Evolutionary conservation across 139 green algal species (phyloP).

Genomic region (Nannochloris sp.): DNA sequence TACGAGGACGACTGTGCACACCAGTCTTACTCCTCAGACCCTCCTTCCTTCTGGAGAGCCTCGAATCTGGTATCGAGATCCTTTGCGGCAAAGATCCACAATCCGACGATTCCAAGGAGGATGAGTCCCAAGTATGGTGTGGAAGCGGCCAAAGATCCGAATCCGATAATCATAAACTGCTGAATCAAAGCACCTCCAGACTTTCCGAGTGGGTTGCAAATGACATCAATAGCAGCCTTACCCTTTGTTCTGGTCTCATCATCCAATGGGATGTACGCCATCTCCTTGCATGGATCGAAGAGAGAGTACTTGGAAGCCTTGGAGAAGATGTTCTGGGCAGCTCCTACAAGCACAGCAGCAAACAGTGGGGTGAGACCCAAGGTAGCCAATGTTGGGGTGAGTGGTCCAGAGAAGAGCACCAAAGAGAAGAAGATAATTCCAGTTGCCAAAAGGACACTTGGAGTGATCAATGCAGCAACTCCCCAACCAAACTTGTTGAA

Average conservation of each 20-base stretch:
- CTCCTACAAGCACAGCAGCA: conserved; percentile 91
- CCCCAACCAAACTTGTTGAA: conserved; percentile 96
- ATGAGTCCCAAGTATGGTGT: conserved; percentile 94
- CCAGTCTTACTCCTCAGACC: conserved; percentile 2
- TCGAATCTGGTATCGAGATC: conserved; percentile 28
- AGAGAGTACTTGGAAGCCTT: conserved; percentile 97
- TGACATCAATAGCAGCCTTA: conserved; percentile 98
- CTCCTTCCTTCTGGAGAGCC: conserved; percentile 3
- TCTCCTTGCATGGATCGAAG: conserved; percentile 99
- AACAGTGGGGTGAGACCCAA: conserved; percentile 88
- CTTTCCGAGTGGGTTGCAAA: conserved; percentile 99
- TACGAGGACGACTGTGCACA: too few relatives aligned
- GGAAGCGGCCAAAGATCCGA: conserved; percentile 91
- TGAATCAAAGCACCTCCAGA: conserved; percentile 96
- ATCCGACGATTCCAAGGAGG: conserved; percentile 77
- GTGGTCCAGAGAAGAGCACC: conserved; percentile 66
- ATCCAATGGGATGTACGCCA: conserved; percentile 98
- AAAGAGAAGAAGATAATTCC: conserved; percentile 94
- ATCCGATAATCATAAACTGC: conserved; percentile 94
- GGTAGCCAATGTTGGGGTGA: conserved; percentile 68
- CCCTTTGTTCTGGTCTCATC: conserved; percentile 88
- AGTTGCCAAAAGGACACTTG: conserved; percentile 90
- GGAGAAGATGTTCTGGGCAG: conserved; percentile 97
- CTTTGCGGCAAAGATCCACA: conserved; percentile 81
- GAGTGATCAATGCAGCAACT: conserved; percentile 90